Evolutionary conservation across 495 filamentous ascomycete species (phyloP).

Genomic region (Podospora appendiculata): DNA sequence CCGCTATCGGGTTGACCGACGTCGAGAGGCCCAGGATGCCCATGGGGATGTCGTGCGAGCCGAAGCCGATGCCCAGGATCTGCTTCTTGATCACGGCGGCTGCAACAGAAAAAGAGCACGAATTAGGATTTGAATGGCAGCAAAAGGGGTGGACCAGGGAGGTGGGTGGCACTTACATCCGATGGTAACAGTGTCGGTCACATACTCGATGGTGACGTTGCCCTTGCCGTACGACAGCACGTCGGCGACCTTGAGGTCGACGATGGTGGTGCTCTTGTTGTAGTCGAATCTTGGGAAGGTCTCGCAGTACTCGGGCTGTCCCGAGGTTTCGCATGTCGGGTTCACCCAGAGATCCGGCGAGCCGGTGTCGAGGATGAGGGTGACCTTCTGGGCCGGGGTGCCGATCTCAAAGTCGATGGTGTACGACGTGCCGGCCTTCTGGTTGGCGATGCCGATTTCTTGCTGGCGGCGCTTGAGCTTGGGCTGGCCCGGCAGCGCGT

Average conservation of each 20-base stretch:
- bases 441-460: background rate
- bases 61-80: conserved; percentile 33
- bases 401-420: conserved; percentile 12
- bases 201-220: conserved; percentile 30
- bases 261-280: conserved; percentile 20
- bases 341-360: conserved; percentile 40
- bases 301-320: conserved; percentile 16
- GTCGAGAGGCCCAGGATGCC: conserved; percentile 68
- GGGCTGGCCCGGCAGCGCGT: conserved; percentile 3
- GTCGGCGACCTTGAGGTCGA: conserved; percentile 14
- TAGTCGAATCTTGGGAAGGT: conserved; percentile 26
- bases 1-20: conserved; percentile 33
- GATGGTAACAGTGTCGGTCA: conserved; percentile 31
- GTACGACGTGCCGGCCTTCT: conserved; percentile 5
- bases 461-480: conserved; percentile 1
- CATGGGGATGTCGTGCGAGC: conserved; percentile 36
- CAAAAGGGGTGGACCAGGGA: background rate
- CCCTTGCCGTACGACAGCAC: conserved; percentile 32
- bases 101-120: background rate
- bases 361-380: conserved; percentile 38
- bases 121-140: background rate
- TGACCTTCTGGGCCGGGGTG: conserved; percentile 21
- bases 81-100: conserved; percentile 28
- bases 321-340: conserved; percentile 25
- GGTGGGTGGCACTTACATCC: conserved; percentile 18